These are phyloP conservation scores for Psophocarpus tetragonolobus DNA, from an alignment of 306 rosid species.

Conservation along the genomic window DNA sequence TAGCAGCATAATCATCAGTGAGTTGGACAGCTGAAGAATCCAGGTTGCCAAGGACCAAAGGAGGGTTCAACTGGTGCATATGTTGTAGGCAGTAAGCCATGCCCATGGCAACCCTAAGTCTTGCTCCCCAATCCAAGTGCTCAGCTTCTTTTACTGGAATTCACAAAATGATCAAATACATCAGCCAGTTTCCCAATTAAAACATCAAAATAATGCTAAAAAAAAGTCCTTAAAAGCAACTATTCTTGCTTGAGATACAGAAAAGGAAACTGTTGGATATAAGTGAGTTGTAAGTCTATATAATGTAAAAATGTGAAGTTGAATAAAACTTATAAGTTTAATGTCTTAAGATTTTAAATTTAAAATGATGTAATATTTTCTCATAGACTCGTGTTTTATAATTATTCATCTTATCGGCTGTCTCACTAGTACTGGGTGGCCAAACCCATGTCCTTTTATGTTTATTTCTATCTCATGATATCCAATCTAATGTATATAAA, in stretches of 20 bases:
- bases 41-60: constrained; percentile 60
- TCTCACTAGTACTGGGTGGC: not conserved
- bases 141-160: constrained; percentile 87
- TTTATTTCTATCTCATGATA: not conserved
- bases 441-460: not conserved
- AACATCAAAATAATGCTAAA: not conserved
- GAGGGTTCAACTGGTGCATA: constrained; percentile 75
- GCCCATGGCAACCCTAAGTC: constrained; percentile 81
- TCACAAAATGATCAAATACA: constrained; percentile 22
- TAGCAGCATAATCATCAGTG: constrained; percentile 84
- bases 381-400: too few relatives aligned
- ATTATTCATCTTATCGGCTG: too few relatives aligned
- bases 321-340: too few relatives aligned
- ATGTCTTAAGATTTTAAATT: too few relatives aligned
- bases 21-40: constrained; percentile 65
- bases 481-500: not conserved
- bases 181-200: constrained; percentile 38
- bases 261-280: not conserved
- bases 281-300: too few relatives aligned
- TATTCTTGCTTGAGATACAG: constrained; percentile 11
- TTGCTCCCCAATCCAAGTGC: constrained; percentile 91
- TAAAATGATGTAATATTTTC: too few relatives aligned
- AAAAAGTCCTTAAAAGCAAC: not conserved
- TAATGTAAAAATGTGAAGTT: too few relatives aligned
- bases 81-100: constrained; percentile 82